Percentiles rank a stretch among this genome's conserved stretches.
Evolutionary conservation across 805 yeast species (phyloP).

Genomic region (Hyphopichia homilentoma): DNA sequence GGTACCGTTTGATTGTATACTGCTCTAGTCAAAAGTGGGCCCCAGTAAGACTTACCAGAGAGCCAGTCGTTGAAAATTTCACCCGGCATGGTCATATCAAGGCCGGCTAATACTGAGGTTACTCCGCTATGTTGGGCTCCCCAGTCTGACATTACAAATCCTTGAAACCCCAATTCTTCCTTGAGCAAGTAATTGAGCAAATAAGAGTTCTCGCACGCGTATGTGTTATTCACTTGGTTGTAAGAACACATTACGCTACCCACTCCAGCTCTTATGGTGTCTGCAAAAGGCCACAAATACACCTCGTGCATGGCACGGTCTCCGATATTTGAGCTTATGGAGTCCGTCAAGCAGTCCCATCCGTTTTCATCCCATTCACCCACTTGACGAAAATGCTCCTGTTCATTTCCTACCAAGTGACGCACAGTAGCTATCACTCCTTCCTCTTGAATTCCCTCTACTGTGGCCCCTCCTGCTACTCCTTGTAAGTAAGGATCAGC

Average conservation of each 20-base stretch:
- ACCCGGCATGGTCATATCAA: conserved; percentile 68
- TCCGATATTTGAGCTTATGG: conserved; percentile 53
- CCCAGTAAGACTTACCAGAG: conserved; percentile 54
- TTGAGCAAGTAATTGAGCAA: conserved; percentile 52
- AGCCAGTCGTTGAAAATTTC: conserved; percentile 51
- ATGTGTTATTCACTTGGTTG: conserved; percentile 52
- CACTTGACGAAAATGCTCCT: conserved; percentile 55
- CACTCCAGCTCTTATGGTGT: conserved; percentile 55
- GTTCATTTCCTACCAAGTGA: conserved; percentile 60
- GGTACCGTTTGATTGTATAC: conserved; percentile 54
- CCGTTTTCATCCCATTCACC: conserved; percentile 47
- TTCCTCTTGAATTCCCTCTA: conserved; percentile 54
- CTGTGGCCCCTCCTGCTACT: conserved; percentile 47
- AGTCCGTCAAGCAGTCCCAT: conserved; percentile 37
- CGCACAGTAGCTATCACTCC: conserved; percentile 57
- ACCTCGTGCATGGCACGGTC: conserved; percentile 61
- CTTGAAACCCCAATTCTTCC: conserved; percentile 63
- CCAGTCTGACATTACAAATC: conserved; percentile 66
- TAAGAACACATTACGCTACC: conserved; percentile 63
- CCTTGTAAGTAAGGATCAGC: conserved; percentile 62
- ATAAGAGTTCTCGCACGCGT: conserved; percentile 58
- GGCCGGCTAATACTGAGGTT: conserved; percentile 52
- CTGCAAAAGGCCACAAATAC: conserved; percentile 66
- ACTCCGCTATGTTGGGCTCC: conserved; percentile 62
- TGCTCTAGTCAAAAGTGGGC: conserved; percentile 52